A percentile compares a stretch with the other conserved stretches of the same genome.
Conservation (phyloP, 495 filamentous ascomycete species). For the Lentithecium fluviatile region DNA sequence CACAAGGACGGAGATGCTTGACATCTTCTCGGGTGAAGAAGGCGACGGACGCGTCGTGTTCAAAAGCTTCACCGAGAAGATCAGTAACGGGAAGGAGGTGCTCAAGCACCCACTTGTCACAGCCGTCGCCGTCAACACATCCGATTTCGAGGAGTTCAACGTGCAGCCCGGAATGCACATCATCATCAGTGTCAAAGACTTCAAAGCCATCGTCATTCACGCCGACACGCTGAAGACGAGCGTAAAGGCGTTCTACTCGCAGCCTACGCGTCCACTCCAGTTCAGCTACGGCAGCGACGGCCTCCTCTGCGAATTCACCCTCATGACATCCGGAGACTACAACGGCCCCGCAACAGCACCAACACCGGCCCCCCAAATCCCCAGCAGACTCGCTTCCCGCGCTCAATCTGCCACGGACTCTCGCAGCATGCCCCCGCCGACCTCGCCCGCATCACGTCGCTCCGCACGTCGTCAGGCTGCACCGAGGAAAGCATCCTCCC, state of each 20-base stretch:
- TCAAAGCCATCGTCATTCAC: conserved; percentile 83
- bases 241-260: conserved; percentile 75
- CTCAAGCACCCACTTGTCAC: conserved; percentile 94
- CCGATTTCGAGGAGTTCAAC: conserved; percentile 80
- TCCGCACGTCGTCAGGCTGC: conserved; percentile 35
- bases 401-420: conserved; percentile 22
- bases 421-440: conserved; percentile 39
- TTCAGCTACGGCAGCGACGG: conserved; percentile 73
- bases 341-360: conserved; percentile 43
- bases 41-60: conserved; percentile 59
- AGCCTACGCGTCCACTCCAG: conserved; percentile 79
- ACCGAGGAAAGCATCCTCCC: conserved; percentile 11
- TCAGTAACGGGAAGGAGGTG: conserved; percentile 79
- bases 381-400: conserved; percentile 26
- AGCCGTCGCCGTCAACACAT: conserved; percentile 78
- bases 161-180: conserved; percentile 81
- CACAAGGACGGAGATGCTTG: conserved; percentile 83
- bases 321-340: conserved; percentile 91
- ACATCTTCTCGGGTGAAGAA: conserved; percentile 71
- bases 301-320: conserved; percentile 77
- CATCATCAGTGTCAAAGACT: conserved; percentile 89
- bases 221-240: conserved; percentile 71
- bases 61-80: conserved; percentile 93
- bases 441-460: conserved; percentile 34
- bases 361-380: conserved; percentile 25